Evolutionary conservation across 2,329 filamentous ascomycete genomes (phyloP), one percentile per base, ranked within the genome.

Genomic region (Pseudocercospora eumusae): DNA sequence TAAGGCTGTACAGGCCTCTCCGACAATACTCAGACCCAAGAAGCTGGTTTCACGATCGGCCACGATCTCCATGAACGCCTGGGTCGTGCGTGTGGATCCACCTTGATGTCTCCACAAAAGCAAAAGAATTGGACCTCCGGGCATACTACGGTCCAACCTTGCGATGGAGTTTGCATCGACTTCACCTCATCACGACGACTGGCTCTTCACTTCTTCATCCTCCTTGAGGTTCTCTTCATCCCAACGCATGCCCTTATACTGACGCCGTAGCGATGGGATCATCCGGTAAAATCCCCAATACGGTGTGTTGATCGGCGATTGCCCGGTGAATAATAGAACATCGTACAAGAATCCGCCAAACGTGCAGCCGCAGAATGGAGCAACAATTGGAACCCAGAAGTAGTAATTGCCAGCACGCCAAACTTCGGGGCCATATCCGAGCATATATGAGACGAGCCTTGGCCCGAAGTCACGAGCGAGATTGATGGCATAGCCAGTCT

Each of bases 401-500:
- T 90, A 92, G 71, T 90, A 89, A 11, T 81, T 81, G 1, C 88
- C 87, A 0, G 86, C 84, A 9, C 80, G 82, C 85, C 87, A 91
- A 0, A 91, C 88, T 55, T 87, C 82, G 54, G 74, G 74, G 0
- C 87, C 87, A 70, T 92, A 91, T 1, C 89, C 89, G 58, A 91
- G 69, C 71, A 87, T 83, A 71, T 86, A 88, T 0, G 84, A 84
- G 64, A 89, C 84, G 47, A 91, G 74, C 10, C 88, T 80, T 9
- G 88, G 88, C 0, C 87, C 87, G 71, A 91, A 89, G 66, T 92
- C 89, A 74, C 89, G 82, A 36, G 88, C 88, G 45, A 90, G 75
- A 70, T 91, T 91, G 66, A 91, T 90, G 15, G 88, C 88, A 75
- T 89, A 92, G 40, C 89, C 88, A 0, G 88, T 92, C 74, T 91